Conservation (phyloP, 75 land plant genomes). For the Cryptomeria japonica region DNA sequence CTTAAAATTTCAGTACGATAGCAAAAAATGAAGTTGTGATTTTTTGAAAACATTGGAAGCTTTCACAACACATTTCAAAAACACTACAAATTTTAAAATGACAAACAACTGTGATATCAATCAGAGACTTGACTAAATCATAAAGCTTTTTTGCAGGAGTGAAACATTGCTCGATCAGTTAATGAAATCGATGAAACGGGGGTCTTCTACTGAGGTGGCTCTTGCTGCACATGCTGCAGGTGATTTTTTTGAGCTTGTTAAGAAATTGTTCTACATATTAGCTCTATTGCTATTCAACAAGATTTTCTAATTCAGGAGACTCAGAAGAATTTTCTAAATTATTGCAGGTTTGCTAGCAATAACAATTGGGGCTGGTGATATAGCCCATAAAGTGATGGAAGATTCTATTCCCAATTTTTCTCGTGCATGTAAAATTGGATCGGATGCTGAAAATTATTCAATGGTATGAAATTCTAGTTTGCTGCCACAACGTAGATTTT, state of each 20-base stretch:
- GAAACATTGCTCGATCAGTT: conserved; percentile 72
- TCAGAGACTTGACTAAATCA: not conserved
- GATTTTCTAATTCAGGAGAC: not conserved
- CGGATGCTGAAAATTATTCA: conserved; percentile 44
- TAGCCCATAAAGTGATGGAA: conserved; percentile 54
- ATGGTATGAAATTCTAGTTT: conserved; percentile 37
- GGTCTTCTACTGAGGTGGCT: conserved; percentile 53
- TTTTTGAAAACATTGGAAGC: no score
- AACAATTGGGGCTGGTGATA: conserved; percentile 71
- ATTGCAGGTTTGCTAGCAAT: conserved; percentile 66
- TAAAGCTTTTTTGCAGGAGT: conserved; percentile 35
- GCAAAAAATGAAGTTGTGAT: not conserved
- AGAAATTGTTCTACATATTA: not conserved
- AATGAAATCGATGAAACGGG: conserved; percentile 65
- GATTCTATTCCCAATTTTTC: conserved; percentile 60
- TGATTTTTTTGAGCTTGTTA: conserved; percentile 14
- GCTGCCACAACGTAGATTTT: not conserved
- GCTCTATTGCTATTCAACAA: not conserved
- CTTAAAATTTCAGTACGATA: no score
- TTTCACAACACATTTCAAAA: no score
- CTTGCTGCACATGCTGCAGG: conserved; percentile 70
- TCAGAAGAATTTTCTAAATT: not conserved
- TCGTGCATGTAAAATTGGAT: conserved; percentile 54
- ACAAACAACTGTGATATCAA: not conserved
- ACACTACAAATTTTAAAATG: no score